phyloP scores from a whole-genome alignment of 805 yeast species.

The Novakomyces olei region DNA sequence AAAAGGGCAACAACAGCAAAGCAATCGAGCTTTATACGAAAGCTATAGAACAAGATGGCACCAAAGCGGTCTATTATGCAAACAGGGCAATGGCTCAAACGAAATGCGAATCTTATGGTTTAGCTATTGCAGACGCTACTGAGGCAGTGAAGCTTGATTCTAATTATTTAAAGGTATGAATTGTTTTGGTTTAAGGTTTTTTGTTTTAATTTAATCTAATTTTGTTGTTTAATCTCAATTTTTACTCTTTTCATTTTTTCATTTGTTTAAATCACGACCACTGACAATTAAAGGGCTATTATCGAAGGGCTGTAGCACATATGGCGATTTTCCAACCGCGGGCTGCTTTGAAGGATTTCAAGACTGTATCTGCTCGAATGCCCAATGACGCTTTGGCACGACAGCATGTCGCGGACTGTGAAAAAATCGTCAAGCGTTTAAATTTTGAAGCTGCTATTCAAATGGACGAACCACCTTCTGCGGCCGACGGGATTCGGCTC shows the following conservation, averaged over 20 bases:
- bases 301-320: slow-evolving; percentile 65
- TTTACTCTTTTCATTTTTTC: too few relatives aligned
- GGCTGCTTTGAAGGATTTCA: slow-evolving; percentile 50
- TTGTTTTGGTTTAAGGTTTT: too few relatives aligned
- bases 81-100: slow-evolving; percentile 80
- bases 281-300: too few relatives aligned
- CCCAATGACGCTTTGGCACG: slow-evolving; percentile 53
- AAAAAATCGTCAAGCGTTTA: slow-evolving; percentile 39
- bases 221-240: too few relatives aligned
- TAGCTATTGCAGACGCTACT: slow-evolving; percentile 60
- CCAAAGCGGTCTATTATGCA: slow-evolving; percentile 69
- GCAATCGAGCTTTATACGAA: slow-evolving; percentile 63
- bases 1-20: slow-evolving; percentile 39
- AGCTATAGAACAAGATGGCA: slow-evolving; percentile 49
- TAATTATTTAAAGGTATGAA: slow-evolving; percentile 38
- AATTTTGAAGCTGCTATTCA: slow-evolving; percentile 79
- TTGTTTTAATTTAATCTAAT: too few relatives aligned
- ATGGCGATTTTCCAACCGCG: slow-evolving; percentile 56
- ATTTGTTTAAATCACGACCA: too few relatives aligned
- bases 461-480: slow-evolving; percentile 35
- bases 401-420: slow-evolving; percentile 39
- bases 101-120: slow-evolving; percentile 67
- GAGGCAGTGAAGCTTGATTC: slow-evolving; percentile 47
- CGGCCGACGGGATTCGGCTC: slow-evolving; percentile 27
- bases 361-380: slow-evolving; percentile 32